These are phyloP conservation scores for Gonapodya prolifera DNA, from an alignment of 192 early-diverging fungal species.

Conservation along the genomic window DNA sequence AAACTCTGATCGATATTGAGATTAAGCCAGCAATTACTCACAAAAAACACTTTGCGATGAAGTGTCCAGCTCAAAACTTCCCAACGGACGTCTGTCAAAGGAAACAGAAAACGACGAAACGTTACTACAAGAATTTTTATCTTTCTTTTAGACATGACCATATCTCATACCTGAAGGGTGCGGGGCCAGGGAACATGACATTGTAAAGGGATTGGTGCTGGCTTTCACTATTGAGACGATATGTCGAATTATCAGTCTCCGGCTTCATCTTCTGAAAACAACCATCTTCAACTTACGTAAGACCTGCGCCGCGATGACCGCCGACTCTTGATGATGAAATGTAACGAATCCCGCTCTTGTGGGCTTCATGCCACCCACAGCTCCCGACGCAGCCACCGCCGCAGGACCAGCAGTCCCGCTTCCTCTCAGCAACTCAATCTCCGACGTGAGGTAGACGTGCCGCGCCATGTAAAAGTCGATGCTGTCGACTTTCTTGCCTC, in stretches of 20 bases:
- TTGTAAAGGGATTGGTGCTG: slow-evolving; percentile 17
- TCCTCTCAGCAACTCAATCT: background rate
- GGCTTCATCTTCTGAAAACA: slow-evolving; percentile 22
- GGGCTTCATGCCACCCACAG: background rate
- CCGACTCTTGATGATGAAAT: slow-evolving; percentile 25
- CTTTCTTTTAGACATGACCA: slow-evolving; percentile 25
- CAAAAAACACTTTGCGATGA: background rate
- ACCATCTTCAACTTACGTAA: slow-evolving; percentile 6
- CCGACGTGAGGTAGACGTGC: background rate
- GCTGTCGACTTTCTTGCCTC: background rate
- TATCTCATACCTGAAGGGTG: slow-evolving; percentile 25
- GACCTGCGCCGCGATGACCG: slow-evolving; percentile 9
- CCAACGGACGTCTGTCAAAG: slow-evolving; percentile 12
- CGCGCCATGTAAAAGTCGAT: background rate
- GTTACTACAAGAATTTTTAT: slow-evolving; percentile 15
- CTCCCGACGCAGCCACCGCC: too few relatives aligned
- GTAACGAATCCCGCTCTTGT: slow-evolving; percentile 29
- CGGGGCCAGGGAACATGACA: slow-evolving; percentile 24
- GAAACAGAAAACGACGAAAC: slow-evolving; percentile 13
- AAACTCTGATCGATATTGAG: background rate
- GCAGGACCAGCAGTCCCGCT: background rate
- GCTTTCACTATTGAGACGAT: too few relatives aligned
- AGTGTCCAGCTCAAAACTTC: background rate
- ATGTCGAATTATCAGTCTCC: too few relatives aligned
- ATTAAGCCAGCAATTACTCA: background rate